Percentiles rank a stretch among this genome's conserved stretches.
Evolutionary conservation across 768 basidiomycete genomes (phyloP).

Genomic region (Tricholoma terreum): DNA sequence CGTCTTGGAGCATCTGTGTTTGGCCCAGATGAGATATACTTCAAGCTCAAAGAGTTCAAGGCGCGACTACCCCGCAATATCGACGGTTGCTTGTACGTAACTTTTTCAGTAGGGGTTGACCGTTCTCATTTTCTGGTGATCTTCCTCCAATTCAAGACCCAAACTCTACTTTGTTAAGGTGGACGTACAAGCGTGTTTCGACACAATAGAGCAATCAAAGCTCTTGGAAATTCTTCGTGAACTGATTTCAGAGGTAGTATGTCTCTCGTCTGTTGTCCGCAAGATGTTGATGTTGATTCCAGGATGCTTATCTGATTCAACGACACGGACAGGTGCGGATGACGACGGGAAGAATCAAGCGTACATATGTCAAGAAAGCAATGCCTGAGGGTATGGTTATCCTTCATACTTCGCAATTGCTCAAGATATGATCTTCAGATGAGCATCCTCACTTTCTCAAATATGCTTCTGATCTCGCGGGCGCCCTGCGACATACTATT

Average conservation of each 20-base stretch:
- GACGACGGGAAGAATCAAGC: conserved; percentile 52
- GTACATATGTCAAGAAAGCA: conserved; percentile 58
- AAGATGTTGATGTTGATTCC: background rate
- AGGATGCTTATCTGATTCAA: conserved; percentile 75
- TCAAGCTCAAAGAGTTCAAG: conserved; percentile 71
- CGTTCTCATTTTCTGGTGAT: background rate
- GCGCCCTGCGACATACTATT: conserved; percentile 66
- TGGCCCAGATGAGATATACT: conserved; percentile 79
- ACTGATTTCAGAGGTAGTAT: conserved; percentile 66
- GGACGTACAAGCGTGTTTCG: conserved; percentile 95
- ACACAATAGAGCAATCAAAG: conserved; percentile 89
- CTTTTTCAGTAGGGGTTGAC: background rate
- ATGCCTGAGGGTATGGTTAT: conserved; percentile 54
- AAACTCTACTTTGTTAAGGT: conserved; percentile 94
- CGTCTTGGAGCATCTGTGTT: conserved; percentile 82
- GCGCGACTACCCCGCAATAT: conserved; percentile 36
- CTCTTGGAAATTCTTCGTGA: conserved; percentile 72
- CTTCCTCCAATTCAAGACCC: conserved; percentile 48
- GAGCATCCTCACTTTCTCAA: conserved; percentile 74
- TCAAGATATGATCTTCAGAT: conserved; percentile 39
- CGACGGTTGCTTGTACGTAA: conserved; percentile 51
- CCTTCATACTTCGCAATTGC: background rate
- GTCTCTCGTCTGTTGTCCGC: background rate
- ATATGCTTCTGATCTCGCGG: conserved; percentile 66
- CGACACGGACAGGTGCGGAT: conserved; percentile 65